Conservation (phyloP, 441 rosid genomes). For the Aleurites moluccanus region DNA sequence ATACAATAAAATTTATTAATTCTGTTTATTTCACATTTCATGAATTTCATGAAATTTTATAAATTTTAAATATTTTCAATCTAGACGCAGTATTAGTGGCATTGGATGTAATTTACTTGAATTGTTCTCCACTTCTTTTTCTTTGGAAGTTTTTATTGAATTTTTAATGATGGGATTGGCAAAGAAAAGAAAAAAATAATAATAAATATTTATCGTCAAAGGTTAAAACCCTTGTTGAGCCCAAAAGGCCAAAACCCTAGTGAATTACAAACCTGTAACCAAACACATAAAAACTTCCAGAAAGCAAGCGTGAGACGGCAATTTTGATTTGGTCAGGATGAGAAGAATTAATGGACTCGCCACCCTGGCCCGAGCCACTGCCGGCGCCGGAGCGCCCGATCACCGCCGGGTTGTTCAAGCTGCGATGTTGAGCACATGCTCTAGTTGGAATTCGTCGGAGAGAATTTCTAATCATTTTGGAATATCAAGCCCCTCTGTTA, state of each 20-base stretch:
- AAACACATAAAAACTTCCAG: background rate
- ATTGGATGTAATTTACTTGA: no score
- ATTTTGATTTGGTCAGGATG: slow-evolving; percentile 35
- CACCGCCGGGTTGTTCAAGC: slow-evolving; percentile 41
- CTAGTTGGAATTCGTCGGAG: slow-evolving; percentile 30
- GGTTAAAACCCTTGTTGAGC: background rate
- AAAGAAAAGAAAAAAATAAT: no score
- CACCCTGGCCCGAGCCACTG: slow-evolving; percentile 37
- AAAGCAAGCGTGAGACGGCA: background rate
- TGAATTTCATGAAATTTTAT: no score
- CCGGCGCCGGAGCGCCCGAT: slow-evolving; percentile 24
- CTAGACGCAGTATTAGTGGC: no score
- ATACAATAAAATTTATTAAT: no score
- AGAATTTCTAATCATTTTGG: slow-evolving; percentile 34
- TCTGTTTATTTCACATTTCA: no score
- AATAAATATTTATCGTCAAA: no score
- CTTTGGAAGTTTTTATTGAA: no score
- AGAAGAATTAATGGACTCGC: slow-evolving; percentile 52
- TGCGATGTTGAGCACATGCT: slow-evolving; percentile 33
- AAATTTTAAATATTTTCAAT: no score
- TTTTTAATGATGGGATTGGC: no score
- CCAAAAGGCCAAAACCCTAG: slow-evolving; percentile 14
- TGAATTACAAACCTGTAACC: background rate
- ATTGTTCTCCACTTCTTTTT: no score
- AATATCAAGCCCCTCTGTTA: slow-evolving; percentile 33